Percentiles rank a stretch among this genome's conserved stretches.
Evolutionary conservation across 345 rosid genomes (phyloP).

Genomic region (Camelina laxa): DNA sequence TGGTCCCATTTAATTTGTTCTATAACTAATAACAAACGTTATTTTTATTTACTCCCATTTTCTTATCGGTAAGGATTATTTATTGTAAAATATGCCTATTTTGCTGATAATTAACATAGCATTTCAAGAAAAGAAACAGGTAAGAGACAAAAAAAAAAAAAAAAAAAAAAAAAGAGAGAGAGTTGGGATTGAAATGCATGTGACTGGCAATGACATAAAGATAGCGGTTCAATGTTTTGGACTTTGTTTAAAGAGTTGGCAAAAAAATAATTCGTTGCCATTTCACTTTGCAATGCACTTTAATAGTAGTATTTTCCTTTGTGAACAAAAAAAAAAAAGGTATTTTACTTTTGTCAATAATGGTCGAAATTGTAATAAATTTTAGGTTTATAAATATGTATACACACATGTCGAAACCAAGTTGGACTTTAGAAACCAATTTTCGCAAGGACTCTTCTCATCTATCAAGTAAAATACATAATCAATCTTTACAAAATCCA

Average conservation of each 20-base stretch:
- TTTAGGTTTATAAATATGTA: not conserved
- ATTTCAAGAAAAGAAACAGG: not conserved
- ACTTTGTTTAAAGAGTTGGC: constrained; percentile 40
- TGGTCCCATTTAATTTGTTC: not conserved
- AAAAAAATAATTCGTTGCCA: constrained; percentile 31
- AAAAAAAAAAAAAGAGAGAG: not conserved
- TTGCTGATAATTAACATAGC: constrained; percentile 3
- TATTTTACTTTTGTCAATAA: not conserved
- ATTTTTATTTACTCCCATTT: not conserved
- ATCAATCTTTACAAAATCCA: not conserved
- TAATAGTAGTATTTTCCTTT: constrained; percentile 17
- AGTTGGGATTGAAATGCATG: constrained; percentile 33
- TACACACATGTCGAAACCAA: not conserved
- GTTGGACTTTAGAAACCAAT: constrained; percentile 20
- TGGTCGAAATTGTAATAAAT: not conserved
- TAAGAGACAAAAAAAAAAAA: not conserved
- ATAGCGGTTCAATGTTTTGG: constrained; percentile 45
- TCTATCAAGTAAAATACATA: constrained; percentile 3
- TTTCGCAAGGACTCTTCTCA: not conserved
- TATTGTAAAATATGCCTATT: not conserved
- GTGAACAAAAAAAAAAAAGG: constrained; percentile 4
- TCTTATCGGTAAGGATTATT: not conserved
- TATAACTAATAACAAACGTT: not conserved
- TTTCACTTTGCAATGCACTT: constrained; percentile 24
- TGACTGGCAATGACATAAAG: constrained; percentile 42